Evolutionary conservation across 2,329 filamentous ascomycete species (phyloP), one percentile per base, ranked within the genome.

Genomic region (Sarocladium oryzae): DNA sequence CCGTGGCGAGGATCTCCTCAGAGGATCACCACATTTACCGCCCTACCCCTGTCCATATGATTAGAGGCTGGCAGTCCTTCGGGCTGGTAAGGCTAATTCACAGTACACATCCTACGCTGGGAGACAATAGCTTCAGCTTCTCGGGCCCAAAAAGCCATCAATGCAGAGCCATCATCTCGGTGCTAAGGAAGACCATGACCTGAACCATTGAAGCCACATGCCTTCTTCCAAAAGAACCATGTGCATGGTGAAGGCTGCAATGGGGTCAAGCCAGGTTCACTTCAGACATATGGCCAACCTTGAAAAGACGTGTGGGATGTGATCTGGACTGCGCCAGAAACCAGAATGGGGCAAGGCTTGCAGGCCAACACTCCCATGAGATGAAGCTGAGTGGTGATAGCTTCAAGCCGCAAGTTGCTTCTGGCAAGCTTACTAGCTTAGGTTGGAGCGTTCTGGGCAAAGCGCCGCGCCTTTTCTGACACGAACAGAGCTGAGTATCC

Each of bases 171-270:
- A 18, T 11, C 8, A n/a, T 11, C n/a, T 16, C 40, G n/a, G n/a
- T 9, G 40, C 40, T 45, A 45, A 18, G 4, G 13, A n/a, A 6
- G 9, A 30, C 40, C 40, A 45, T 9, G 9, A 9, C 10, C 23
- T 45, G 40, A 26, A 10, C 40, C 40, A 45, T 45, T 30, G 40
- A 45, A 45, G 40, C 40, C 40, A 45, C 40, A 45, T 30, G 24
- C 40, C 40, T 45, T 15, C 21, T 7, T 45, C 40, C 9, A 45
- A 11, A 7, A 4, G 21, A n/a, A 26, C 24, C 10, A 20, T 15
- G 10, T 45, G 40, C 23, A 30, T 30, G n/a, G 18, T 16, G 4
- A 45, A 23, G 5, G 21, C 18, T 21, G 11, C 5, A 9, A 45
- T 45, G 23, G 24, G 15, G 37, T 40, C 37, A 40, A 20, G 37